Evolutionary conservation across 257 asterid genomes (phyloP).

Genomic region (Buddleja alternifolia): DNA sequence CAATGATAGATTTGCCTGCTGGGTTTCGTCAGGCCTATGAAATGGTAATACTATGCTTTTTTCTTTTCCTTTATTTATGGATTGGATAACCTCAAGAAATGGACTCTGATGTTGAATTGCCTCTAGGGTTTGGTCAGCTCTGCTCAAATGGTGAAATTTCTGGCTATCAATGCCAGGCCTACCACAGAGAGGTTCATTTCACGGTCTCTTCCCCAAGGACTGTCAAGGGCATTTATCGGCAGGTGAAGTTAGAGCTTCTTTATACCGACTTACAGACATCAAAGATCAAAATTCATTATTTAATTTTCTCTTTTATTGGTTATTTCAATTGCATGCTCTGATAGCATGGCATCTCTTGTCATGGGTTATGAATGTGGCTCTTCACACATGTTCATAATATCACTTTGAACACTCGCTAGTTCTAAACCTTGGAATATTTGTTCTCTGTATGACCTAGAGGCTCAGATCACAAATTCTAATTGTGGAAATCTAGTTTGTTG

Average conservation of each 20-base stretch:
- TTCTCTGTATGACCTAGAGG: too few species aligned
- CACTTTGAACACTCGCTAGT: background rate
- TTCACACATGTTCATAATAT: background rate
- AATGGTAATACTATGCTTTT: constrained; percentile 46
- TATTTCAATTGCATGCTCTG: background rate
- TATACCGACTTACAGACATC: too few species aligned
- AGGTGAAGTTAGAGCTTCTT: constrained; percentile 41
- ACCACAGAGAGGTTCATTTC: constrained; percentile 59
- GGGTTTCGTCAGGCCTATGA: constrained; percentile 76
- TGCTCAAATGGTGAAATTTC: constrained; percentile 63
- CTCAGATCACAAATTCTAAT: too few species aligned
- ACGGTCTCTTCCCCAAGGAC: constrained; percentile 60
- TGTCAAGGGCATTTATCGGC: constrained; percentile 68
- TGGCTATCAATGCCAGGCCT: constrained; percentile 67
- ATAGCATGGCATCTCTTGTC: background rate
- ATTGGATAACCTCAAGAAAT: constrained; percentile 18
- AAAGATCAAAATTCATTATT: background rate
- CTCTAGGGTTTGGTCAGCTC: constrained; percentile 71
- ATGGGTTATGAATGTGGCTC: background rate
- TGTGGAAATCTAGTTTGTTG: too few species aligned
- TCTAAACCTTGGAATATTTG: background rate
- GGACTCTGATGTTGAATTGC: constrained; percentile 20
- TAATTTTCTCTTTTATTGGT: background rate
- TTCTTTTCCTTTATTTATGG: background rate
- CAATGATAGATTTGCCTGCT: constrained; percentile 73